Percentiles rank a stretch among this genome's conserved stretches.
Evolutionary conservation across 2,329 filamentous ascomycete genomes (phyloP).

Genomic region (Tolypocladium cylindrosporum): DNA sequence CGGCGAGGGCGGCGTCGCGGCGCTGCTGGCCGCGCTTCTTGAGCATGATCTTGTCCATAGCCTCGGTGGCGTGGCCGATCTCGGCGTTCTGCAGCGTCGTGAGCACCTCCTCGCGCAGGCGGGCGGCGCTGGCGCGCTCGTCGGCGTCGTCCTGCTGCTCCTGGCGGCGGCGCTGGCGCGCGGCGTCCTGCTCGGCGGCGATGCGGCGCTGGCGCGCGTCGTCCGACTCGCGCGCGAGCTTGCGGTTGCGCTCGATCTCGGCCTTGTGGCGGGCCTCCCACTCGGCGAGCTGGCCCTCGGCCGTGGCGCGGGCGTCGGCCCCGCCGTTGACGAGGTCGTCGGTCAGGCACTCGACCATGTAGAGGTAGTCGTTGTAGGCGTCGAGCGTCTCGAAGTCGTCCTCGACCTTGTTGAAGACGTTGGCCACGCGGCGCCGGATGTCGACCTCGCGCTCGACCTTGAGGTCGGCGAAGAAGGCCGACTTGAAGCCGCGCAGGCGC

Average conservation of each 20-base stretch:
- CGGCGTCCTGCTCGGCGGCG: constrained; percentile 56
- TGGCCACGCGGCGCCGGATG: constrained; percentile 68
- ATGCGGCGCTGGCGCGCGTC: constrained; percentile 43
- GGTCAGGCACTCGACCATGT: constrained; percentile 82
- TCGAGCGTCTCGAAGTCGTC: constrained; percentile 81
- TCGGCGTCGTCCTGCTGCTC: constrained; percentile 60
- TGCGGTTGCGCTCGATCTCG: constrained; percentile 54
- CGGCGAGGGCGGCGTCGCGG: constrained; percentile 21
- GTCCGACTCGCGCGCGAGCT: constrained; percentile 44
- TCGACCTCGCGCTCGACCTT: constrained; percentile 88
- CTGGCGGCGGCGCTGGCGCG: constrained; percentile 46
- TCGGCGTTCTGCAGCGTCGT: constrained; percentile 55
- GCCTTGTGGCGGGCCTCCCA: constrained; percentile 67
- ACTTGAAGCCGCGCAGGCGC: constrained; percentile 72
- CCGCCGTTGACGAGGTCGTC: constrained; percentile 73
- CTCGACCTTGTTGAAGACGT: constrained; percentile 77
- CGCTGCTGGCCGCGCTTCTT: constrained; percentile 59
- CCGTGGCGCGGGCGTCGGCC: constrained; percentile 47
- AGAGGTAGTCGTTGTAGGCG: constrained; percentile 89
- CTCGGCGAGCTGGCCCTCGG: constrained; percentile 34
- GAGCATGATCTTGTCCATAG: constrained; percentile 52
- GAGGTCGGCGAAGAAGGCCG: constrained; percentile 84
- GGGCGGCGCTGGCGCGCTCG: constrained; percentile 53
- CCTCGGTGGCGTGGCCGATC: constrained; percentile 47
- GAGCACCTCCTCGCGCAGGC: constrained; percentile 59